A percentile compares a stretch with the other conserved stretches of the same genome.
Conservation (phyloP, 208 protist genomes). For the Trypanosoma brucei region DNA sequence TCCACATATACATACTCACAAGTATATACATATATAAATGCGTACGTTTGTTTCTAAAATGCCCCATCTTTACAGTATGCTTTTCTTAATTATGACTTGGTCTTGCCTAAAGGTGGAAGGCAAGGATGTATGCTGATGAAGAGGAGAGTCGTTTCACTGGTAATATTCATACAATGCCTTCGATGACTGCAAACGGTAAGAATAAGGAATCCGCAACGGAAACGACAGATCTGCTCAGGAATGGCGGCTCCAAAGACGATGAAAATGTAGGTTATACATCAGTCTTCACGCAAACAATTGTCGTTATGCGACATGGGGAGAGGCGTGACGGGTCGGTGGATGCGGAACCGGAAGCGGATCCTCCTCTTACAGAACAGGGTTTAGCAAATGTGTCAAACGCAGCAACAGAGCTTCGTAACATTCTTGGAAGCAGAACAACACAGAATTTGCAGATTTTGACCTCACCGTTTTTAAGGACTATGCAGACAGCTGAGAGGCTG, state of each 20-base stretch:
- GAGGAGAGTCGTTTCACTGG: too few species aligned
- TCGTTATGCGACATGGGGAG: constrained; percentile 82
- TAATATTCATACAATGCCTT: too few species aligned
- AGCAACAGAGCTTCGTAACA: constrained; percentile 30
- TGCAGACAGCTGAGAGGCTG: constrained; percentile 60
- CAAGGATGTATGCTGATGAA: too few species aligned
- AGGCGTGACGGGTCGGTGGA: constrained; percentile 52
- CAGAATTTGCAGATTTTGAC: constrained; percentile 35
- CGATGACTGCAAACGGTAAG: too few species aligned
- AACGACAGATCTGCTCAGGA: background rate
- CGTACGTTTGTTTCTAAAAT: too few species aligned
- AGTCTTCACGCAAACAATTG: constrained; percentile 27
- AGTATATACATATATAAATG: too few species aligned
- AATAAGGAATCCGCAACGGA: background rate
- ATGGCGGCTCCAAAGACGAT: background rate
- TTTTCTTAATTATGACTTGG: too few species aligned
- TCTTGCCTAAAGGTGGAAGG: too few species aligned
- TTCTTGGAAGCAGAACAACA: constrained; percentile 27
- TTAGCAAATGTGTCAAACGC: constrained; percentile 28
- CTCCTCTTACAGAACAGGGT: constrained; percentile 59
- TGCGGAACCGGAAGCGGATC: constrained; percentile 50
- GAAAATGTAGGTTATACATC: background rate
- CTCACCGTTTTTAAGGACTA: constrained; percentile 65
- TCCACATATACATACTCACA: too few species aligned
- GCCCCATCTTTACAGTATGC: too few species aligned